These are phyloP conservation scores for Apiotrichum veenhuisii DNA, from an alignment of 1,284 basidiomycete genomes.

Conservation along the genomic window DNA sequence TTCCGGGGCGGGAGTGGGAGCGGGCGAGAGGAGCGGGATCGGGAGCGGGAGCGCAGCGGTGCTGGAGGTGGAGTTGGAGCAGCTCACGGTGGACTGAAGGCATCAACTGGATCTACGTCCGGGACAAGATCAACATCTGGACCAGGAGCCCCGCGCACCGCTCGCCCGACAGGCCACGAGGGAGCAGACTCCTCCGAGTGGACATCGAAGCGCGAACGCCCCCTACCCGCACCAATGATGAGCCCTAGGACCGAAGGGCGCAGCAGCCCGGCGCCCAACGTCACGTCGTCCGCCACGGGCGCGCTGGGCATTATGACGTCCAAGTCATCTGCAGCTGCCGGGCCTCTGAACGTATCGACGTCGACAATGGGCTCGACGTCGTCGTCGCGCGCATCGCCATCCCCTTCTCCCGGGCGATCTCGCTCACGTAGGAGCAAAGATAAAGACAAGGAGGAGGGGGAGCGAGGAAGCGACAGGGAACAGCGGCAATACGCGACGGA, in stretches of 20 bases:
- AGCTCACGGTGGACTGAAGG: too few relatives aligned
- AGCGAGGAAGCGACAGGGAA: conserved; percentile 4
- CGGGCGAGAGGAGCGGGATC: too few relatives aligned
- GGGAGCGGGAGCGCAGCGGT: too few relatives aligned
- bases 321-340: neutral
- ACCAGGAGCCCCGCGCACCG: too few relatives aligned
- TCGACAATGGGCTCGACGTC: neutral
- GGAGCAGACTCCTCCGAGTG: too few relatives aligned
- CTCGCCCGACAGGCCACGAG: too few relatives aligned
- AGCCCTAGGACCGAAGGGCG: too few relatives aligned
- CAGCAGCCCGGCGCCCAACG: neutral
- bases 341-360: neutral
- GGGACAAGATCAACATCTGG: too few relatives aligned
- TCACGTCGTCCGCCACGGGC: neutral
- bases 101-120: too few relatives aligned
- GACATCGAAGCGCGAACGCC: too few relatives aligned
- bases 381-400: neutral
- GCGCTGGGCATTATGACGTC: neutral
- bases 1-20: neutral
- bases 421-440: conserved; percentile 15
- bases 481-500: neutral
- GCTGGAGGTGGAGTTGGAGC: too few relatives aligned
- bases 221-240: too few relatives aligned
- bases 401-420: neutral
- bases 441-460: neutral